Base-by-base conservation (phyloP, 208 protist species). In the Trypanosoma melophagium region DNA sequence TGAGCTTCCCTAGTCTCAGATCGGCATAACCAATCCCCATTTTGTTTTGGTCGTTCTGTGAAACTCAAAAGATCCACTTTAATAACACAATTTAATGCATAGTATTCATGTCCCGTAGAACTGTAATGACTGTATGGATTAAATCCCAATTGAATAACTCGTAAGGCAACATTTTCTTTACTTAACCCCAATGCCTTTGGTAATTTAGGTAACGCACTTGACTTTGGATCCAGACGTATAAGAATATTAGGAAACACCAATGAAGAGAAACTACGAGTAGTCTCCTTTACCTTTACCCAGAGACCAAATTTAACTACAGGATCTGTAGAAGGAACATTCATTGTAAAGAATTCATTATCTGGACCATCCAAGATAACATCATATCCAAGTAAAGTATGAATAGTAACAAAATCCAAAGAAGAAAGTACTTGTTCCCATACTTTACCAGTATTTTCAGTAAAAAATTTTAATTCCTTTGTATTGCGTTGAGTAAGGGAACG, bases 221-320 rank as follows among this genome's bases (percentile, higher is more conserved):
- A 71, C 69, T 92, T 97, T 13, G 93, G 93, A 63, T 94, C 87
- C 19, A 97, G 69, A n/a, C 84, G 79, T 22, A 97, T 78, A 35
- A 86, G 83, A 53, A 96, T 73, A 9, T 90, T 81, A 2, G 85
- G 77, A 68, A 94, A 96, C 1, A 79, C 64, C 16, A 97, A 63
- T 12, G 84, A 85, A 25, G 80, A 84, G 68, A 94, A 95, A 64
- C 87, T 92, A 25, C 89, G 89, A 40, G 91, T 94, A 51, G 84
- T 79, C 60, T 94, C 86, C 69, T 90, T 86, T 41, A 92, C 83
- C 64, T 94, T 96, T 16, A 95, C 87, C 90, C 93, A 97, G 60
- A 96, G 76, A 21, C 93, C 93, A 45, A 86, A 97, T 69, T 94
- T 96, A 31, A 94, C 64, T 9, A 92, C 81, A 7, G 84, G 80